Evolutionary conservation across 768 basidiomycete genomes (phyloP), one percentile per base, ranked within the genome.

Genomic region (Wakefieldia striispora): DNA sequence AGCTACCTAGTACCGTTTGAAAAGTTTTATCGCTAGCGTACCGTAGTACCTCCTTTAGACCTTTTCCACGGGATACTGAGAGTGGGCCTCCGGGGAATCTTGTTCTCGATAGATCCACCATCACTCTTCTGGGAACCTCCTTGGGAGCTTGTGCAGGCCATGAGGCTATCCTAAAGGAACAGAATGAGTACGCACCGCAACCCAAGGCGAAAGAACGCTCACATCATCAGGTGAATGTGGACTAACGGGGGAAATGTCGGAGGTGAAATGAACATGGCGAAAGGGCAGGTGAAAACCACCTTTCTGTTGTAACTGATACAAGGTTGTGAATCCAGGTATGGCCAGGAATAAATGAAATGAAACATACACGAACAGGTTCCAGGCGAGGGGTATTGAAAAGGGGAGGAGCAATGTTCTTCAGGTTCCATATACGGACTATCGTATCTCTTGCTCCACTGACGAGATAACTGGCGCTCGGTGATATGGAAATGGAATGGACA

Each of bases 331-430:
- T 10, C 1, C 12, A 6, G 33, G 4, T 31, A 27, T 13, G 8
- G 12, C 3, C 7, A 2, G 3, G 2, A 9, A 4, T 5, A 19
- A 21, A 38, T 17, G 29, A 1, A 8, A 27, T 17, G 27, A 27
- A 43, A 21, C 60, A 27, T 47, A 61, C 60, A 8, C 58, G 50
- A 17, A 53, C 40, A 63, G 37, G 36, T 41, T 19, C 59, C 62
- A 63, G 24, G 24, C 3, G 24, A 7, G 7, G 3, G 24, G 24
- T 3, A 4, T 7, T 7, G 51, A 51, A n/a, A n/a, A n/a, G n/a
- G n/a, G n/a, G n/a, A n/a, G n/a, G n/a, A n/a, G n/a, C n/a, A n/a
- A n/a, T n/a, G n/a, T n/a, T n/a, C n/a, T n/a, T n/a, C n/a, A n/a
- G n/a, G n/a, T n/a, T n/a, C n/a, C n/a, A n/a, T n/a, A n/a, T n/a